These are phyloP conservation scores for Bruguiera hainesii DNA, from an alignment of 441 rosid species.

Conservation along the genomic window DNA sequence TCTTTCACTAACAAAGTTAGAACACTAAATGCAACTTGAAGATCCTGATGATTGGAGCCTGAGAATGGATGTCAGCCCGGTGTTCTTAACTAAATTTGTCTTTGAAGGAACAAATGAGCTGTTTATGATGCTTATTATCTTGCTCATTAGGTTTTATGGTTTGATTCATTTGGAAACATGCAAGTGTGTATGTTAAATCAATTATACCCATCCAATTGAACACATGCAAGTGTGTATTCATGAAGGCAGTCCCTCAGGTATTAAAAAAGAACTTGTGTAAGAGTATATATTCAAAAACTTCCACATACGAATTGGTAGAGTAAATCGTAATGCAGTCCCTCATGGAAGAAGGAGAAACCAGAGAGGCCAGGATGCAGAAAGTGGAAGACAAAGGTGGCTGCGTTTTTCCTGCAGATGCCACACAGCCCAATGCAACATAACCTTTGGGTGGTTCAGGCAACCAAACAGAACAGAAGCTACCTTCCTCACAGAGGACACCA, in stretches of 20 bases:
- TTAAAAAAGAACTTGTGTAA: background rate
- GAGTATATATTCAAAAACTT: background rate
- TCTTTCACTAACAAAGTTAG: too few relatives aligned
- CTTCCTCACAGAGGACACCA: slow-evolving; percentile 28
- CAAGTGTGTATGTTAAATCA: too few relatives aligned
- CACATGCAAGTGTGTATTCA: background rate
- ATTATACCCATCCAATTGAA: too few relatives aligned
- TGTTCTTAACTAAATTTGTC: too few relatives aligned
- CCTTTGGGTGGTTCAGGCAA: slow-evolving; percentile 93
- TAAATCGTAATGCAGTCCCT: slow-evolving; percentile 80
- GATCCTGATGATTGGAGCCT: too few relatives aligned
- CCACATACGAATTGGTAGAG: slow-evolving; percentile 56
- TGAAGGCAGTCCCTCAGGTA: background rate
- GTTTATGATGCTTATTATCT: too few relatives aligned
- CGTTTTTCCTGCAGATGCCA: slow-evolving; percentile 63
- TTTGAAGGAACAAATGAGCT: too few relatives aligned
- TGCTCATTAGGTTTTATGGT: too few relatives aligned
- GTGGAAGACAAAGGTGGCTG: slow-evolving; percentile 73
- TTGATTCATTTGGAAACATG: too few relatives aligned
- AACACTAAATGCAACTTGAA: too few relatives aligned
- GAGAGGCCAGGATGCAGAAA: slow-evolving; percentile 74
- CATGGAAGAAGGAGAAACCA: slow-evolving; percentile 81
- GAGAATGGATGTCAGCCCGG: too few relatives aligned
- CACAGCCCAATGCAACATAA: slow-evolving; percentile 87
- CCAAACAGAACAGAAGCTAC: slow-evolving; percentile 68